A percentile compares a stretch with the other conserved stretches of the same genome.
phyloP scores from a whole-genome alignment of 1,139 yeast species.

The Sugiyamaella novakii region DNA sequence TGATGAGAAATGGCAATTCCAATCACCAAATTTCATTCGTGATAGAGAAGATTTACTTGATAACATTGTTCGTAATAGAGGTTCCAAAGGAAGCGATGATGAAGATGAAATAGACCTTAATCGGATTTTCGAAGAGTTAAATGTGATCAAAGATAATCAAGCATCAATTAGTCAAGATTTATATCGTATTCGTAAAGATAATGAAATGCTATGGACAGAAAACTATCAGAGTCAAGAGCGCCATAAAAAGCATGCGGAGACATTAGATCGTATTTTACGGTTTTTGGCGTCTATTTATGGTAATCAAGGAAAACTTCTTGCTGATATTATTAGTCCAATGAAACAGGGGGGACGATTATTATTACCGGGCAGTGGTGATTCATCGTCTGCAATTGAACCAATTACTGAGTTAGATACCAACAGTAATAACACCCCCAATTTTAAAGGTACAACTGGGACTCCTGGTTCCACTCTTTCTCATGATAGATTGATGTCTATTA shows the following conservation, averaged over 20 bases:
- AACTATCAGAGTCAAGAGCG: slow-evolving; percentile 80
- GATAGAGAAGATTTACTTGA: slow-evolving; percentile 74
- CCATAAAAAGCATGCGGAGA: slow-evolving; percentile 80
- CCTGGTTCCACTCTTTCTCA: slow-evolving; percentile 7
- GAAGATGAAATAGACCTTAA: slow-evolving; percentile 57
- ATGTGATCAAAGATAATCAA: slow-evolving; percentile 75
- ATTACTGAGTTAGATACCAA: slow-evolving; percentile 10
- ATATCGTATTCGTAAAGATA: slow-evolving; percentile 78
- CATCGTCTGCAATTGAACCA: slow-evolving; percentile 8
- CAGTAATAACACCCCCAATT: neutral
- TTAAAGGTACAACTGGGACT: neutral
- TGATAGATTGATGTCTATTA: slow-evolving; percentile 15
- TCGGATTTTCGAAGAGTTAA: slow-evolving; percentile 69
- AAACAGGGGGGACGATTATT: slow-evolving; percentile 24
- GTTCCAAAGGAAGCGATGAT: slow-evolving; percentile 48
- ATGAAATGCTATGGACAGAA: slow-evolving; percentile 89
- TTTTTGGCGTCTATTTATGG: slow-evolving; percentile 86
- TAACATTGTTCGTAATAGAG: slow-evolving; percentile 60
- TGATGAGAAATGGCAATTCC: slow-evolving; percentile 74
- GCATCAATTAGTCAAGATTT: slow-evolving; percentile 80
- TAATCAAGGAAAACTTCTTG: slow-evolving; percentile 46
- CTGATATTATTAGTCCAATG: slow-evolving; percentile 32
- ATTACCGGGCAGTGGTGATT: slow-evolving; percentile 18
- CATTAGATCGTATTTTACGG: slow-evolving; percentile 82
- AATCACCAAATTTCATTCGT: slow-evolving; percentile 74